Evolutionary conservation across 1,284 basidiomycete species (phyloP).

Genomic region (Ceratobasidium sp.): DNA sequence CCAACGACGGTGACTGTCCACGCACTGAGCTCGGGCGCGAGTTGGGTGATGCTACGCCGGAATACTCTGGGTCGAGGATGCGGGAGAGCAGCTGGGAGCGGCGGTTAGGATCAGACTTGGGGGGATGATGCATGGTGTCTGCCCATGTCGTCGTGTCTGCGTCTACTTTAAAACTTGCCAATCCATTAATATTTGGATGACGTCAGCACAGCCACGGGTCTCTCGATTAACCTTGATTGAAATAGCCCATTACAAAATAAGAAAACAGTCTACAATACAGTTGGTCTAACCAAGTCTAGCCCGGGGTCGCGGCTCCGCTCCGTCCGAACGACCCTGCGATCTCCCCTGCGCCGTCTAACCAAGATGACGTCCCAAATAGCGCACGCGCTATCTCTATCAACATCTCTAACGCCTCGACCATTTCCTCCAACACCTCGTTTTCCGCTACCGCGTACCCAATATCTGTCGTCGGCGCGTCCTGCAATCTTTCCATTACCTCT

Average conservation of each 20-base stretch:
- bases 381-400: constrained; percentile 61
- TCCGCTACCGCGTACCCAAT: constrained; percentile 61
- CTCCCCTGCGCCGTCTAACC: constrained; percentile 52
- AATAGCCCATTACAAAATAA: not conserved
- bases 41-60: not conserved
- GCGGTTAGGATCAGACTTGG: constrained; percentile 5
- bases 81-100: constrained; percentile 24
- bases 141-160: no score
- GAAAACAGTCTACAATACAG: not conserved
- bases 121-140: not conserved
- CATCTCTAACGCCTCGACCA: constrained; percentile 63
- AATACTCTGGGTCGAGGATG: constrained; percentile 39
- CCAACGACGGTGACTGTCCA: constrained; percentile 9
- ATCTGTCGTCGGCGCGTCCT: constrained; percentile 54
- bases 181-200: not conserved
- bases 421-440: constrained; percentile 60
- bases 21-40: not conserved
- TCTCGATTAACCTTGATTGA: not conserved
- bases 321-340: constrained; percentile 16
- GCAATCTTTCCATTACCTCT: constrained; percentile 56
- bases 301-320: constrained; percentile 14
- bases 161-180: no score
- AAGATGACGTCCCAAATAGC: constrained; percentile 64
- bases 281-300: no score
- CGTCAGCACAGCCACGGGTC: constrained; percentile 20